Evolutionary conservation across 805 yeast species (phyloP), one percentile per base, ranked within the genome.

Genomic region (Barnettozyma sp.): DNA sequence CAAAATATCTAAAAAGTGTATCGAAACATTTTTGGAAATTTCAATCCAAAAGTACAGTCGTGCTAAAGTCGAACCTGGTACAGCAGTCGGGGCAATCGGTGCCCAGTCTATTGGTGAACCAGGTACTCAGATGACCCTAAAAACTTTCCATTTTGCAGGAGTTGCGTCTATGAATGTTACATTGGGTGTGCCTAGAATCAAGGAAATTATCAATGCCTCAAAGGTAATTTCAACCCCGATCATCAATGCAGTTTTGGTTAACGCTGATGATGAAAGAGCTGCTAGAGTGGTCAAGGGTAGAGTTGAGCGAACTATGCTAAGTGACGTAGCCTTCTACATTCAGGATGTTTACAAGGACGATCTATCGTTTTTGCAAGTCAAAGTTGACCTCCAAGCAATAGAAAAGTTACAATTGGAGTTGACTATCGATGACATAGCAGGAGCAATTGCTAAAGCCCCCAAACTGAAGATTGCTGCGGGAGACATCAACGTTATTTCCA

Each of bases 21-120:
- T 92, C 13, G 59, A 58, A 12, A 72, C 68, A 45, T 92, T 92
- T 60, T 64, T 92, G 52, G 70, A 73, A 32, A 73, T 82, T 49
- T 83, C 97, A 48, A 68, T 90, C 41, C 65, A 66, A 48, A 92
- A 92, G 62, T 92, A 92, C 54, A 76, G 76, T 36, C 71, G 81
- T 47, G 96, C 98, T 7, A 80, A 79, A 62, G 97, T 92, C 13
- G 98, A 92, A 59, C 98, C 98, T 2, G 98, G 97, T 43, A 92
- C 98, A 4, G 98, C 98, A 3, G 97, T 92, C 37, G 98, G 98
- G 47, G 97, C 98, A 18, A 88, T 92, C 63, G 98, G 97, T 49
- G 98, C 98, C 0, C 98, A 92, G 67, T 86, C 95, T 24, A 88
- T 88, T 64, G 97, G 97, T 68, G 97, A 88, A 59, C 97, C 97